Evolutionary conservation across 805 yeast species (phyloP).

Genomic region (Saitoella complicata): DNA sequence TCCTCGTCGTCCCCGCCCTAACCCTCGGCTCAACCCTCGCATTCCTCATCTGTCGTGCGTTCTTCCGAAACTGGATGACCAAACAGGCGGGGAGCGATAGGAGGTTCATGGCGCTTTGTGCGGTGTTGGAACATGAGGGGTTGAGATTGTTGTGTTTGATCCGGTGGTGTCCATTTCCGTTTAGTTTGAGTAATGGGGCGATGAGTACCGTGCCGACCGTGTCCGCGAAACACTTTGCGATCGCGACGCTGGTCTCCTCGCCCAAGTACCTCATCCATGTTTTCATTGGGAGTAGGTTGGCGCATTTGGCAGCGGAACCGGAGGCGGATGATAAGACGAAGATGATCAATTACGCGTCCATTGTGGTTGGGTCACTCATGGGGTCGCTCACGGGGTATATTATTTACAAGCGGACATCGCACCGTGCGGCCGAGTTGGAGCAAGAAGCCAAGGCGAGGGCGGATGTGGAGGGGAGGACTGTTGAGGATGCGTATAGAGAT

Average conservation of each 20-base stretch:
- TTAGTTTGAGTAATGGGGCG: slow-evolving; percentile 83
- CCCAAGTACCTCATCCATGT: slow-evolving; percentile 33
- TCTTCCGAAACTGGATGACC: no score
- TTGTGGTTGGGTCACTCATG: slow-evolving; percentile 4
- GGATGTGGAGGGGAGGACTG: no score
- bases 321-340: slow-evolving; percentile 5
- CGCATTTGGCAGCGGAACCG: slow-evolving; percentile 9
- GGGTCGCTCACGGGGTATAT: slow-evolving; percentile 11
- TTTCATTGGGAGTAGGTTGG: slow-evolving; percentile 12
- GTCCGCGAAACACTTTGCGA: slow-evolving; percentile 39
- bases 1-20: no score
- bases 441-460: no score
- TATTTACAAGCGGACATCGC: slow-evolving; percentile 8
- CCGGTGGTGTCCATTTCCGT: slow-evolving; percentile 82
- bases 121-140: slow-evolving; percentile 55
- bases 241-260: slow-evolving; percentile 60
- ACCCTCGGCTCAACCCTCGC: no score
- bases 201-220: slow-evolving; percentile 75
- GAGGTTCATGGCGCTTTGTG: slow-evolving; percentile 56
- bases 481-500: no score
- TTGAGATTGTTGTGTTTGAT: slow-evolving; percentile 53
- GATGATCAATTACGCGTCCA: slow-evolving; percentile 8
- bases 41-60: no score
- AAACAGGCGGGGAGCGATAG: slow-evolving; percentile 35
- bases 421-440: slow-evolving; percentile 3